Conservation (phyloP, 2,329 filamentous ascomycete species). For the Hypoxylon sp. region DNA sequence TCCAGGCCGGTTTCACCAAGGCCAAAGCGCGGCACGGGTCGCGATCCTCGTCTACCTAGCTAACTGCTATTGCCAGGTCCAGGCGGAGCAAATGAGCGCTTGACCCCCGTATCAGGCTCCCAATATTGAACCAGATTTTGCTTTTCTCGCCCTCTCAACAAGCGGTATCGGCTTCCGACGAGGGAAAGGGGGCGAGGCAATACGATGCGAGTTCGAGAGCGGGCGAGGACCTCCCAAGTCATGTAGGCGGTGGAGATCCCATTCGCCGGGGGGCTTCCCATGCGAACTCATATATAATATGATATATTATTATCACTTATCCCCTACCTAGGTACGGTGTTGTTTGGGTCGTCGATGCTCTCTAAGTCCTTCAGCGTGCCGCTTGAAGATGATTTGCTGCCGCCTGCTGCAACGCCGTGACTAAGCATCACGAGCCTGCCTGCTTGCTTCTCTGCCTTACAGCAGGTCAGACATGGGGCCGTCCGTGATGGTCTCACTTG, state of each 20-base stretch:
- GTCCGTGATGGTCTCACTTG: background rate
- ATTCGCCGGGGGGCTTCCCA: background rate
- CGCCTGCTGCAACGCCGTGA: background rate
- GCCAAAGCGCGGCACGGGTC: too few relatives aligned
- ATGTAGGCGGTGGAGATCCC: background rate
- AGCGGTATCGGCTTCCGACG: background rate
- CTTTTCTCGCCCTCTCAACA: background rate
- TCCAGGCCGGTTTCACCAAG: too few relatives aligned
- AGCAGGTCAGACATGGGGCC: background rate
- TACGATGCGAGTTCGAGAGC: background rate
- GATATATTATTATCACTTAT: background rate
- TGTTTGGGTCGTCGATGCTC: background rate
- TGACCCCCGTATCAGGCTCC: background rate
- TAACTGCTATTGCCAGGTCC: background rate
- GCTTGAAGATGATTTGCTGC: background rate
- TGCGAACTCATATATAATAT: background rate
- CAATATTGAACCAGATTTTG: background rate
- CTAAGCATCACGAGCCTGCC: background rate
- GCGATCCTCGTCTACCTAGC: background rate
- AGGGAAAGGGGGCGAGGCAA: background rate
- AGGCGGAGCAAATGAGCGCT: background rate
- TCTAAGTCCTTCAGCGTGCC: constrained; percentile 3
- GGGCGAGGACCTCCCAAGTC: background rate
- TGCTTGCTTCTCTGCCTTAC: background rate
- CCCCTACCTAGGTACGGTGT: too few relatives aligned